Conservation (phyloP, 208 protist species). For the Wallacemonas sp. region DNA sequence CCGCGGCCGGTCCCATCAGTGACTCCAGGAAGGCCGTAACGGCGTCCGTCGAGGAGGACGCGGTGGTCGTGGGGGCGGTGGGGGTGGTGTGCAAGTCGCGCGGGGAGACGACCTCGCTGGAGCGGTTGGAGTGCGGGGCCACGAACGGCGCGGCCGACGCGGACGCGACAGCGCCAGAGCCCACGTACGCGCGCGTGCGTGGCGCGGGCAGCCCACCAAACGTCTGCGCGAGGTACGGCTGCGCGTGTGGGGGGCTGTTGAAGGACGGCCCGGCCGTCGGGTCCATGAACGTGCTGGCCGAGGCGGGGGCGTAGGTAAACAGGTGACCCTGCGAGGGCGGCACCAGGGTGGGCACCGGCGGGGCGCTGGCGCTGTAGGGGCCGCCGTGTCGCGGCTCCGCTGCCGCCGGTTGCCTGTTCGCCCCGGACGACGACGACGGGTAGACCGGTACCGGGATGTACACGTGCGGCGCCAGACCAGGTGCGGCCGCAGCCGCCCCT, state of each 20-base stretch:
- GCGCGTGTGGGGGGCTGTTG: no score
- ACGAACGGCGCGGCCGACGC: not conserved
- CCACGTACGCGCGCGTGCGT: no score
- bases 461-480: not conserved
- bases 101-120: not conserved
- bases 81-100: not conserved
- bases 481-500: not conserved
- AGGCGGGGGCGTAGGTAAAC: not conserved
- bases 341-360: not conserved
- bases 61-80: no score
- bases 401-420: not conserved
- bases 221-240: not conserved
- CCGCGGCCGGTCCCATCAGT: not conserved
- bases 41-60: no score
- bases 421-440: not conserved
- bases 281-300: not conserved
- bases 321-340: not conserved
- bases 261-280: not conserved
- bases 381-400: not conserved
- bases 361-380: not conserved
- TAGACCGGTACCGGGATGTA: conserved; percentile 3
- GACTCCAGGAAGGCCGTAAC: not conserved
- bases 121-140: not conserved
- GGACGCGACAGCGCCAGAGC: no score
- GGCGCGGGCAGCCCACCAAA: not conserved